Evolutionary conservation across 2,329 filamentous ascomycete species (phyloP), one percentile per base, ranked within the genome.

Genomic region (Ophiosphaerella korrae): DNA sequence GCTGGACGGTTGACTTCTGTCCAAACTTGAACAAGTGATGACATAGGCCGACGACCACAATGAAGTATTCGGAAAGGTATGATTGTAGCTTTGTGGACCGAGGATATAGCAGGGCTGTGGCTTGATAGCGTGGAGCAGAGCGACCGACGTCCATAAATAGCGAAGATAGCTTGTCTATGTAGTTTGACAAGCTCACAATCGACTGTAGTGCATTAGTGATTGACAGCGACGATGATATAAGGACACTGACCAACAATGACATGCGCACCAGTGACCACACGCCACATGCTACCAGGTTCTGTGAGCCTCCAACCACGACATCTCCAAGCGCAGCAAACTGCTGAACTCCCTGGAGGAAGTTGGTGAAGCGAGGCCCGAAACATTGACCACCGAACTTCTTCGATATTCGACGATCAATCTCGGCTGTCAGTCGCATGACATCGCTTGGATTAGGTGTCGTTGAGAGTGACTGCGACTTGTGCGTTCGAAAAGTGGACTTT

Each of bases 181-280:
- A 74, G 0, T 72, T 62, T 16, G 66, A 67, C 16, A 68, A 50
- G 16, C 63, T 70, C 1, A 60, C 53, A 2, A 68, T 55, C 3
- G 62, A 48, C 69, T 72, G 44, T 1, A 6, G 1, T 31, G 13
- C 2, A 24, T 21, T 14, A 24, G 13, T 12, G 26, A 29, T 3
- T 29, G 26, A 6, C 9, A 3, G 26, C 5, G 26, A 29, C 26
- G 5, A 29, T 7, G 26, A 29, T 5, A 29, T 3, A 6, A 6
- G 26, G 9, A 2, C 26, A 69, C n/a, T n/a, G 32, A 80, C 75
- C 37, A 76, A 49, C 16, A 80, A 62, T 2, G 75, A 71, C 53
- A 75, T 71, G 36, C 77, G 70, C 9, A 80, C 75, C 2, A 77
- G 45, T 0, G 75, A 69, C 78, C 77, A 80, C 0, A 80, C 75